Base-by-base conservation (phyloP, 305 asterid species). In the Solanum hybrid region DNA sequence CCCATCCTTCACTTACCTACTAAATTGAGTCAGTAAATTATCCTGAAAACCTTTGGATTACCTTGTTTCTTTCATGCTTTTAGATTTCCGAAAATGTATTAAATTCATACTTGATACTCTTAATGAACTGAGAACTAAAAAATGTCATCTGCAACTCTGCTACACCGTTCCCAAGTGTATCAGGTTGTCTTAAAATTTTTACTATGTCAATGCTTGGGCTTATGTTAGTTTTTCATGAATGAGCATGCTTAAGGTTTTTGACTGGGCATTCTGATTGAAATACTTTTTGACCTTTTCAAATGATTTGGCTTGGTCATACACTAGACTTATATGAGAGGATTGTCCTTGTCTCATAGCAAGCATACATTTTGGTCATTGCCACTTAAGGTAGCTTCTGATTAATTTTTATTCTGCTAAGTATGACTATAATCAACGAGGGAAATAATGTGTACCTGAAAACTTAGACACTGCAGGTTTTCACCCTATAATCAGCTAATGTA, bases 401-500 rank as follows among this genome's bases (percentile, higher is more conserved):
- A 34, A 7, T 34, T 34, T 72, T 73, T 87, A 87, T 27, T 87
- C 76, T 39, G 75, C 82, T 1, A 20, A 34, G 80, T 68, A 26
- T 20, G 41, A 5, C 61, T 38, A 38, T 13, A 39, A 24, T 38
- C 51, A 39, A 87, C 13, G 27, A 68, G 65, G 57, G 3, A 68
- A 22, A 77, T 77, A 38, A 26, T 38, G 11, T 82, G 36, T 26
- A 82, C 70, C 70, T 82, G 87, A 82, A 39, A 82, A 22, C 12
- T 38, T 81, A 81, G 32, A 31, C 68, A 38, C 33, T 38, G 34
- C 61, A 13, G n/a, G 5, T 82, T 82, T 51, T 82, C 87, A 41
- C 5, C 37, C 87, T 27, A 34, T 34, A 15, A 31, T 70, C 22
- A 88, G 88, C 94, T 95, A 92, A 94, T 91, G 61, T 78, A 86